Evolutionary conservation across 768 basidiomycete genomes (phyloP).

Genomic region (Termitomyces sp.): DNA sequence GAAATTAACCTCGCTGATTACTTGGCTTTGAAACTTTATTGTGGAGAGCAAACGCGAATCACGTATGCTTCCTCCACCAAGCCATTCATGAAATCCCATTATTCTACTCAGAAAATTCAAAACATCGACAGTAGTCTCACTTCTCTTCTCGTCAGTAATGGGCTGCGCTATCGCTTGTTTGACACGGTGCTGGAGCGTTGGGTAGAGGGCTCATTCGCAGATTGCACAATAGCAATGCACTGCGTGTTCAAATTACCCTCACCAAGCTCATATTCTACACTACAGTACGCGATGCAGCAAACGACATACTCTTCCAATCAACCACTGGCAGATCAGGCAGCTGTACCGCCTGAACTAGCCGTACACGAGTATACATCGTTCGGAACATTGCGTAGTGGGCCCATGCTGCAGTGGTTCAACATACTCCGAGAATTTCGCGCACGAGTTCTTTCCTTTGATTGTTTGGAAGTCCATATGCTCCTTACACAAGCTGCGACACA

Average conservation of each 20-base stretch:
- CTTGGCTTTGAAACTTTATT: neutral
- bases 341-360: conserved; percentile 33
- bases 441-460: conserved; percentile 31
- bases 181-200: conserved; percentile 16
- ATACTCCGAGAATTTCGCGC: conserved; percentile 40
- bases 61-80: conserved; percentile 30
- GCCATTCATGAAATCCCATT: conserved; percentile 27
- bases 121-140: neutral
- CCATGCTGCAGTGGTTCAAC: conserved; percentile 44
- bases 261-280: conserved; percentile 21
- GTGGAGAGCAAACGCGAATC: conserved; percentile 18
- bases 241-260: conserved; percentile 26
- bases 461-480: conserved; percentile 34
- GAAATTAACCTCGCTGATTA: conserved; percentile 6
- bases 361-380: conserved; percentile 44
- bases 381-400: conserved; percentile 38
- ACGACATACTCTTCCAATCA: conserved; percentile 37
- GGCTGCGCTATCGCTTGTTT: conserved; percentile 23
- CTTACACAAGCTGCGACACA: conserved; percentile 41
- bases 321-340: conserved; percentile 35
- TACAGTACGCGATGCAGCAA: conserved; percentile 29
- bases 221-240: conserved; percentile 8
- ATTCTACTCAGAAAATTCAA: conserved; percentile 15
- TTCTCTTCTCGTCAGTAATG: conserved; percentile 24
- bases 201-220: conserved; percentile 11